Base-by-base conservation (phyloP, 2,329 filamentous ascomycete genomes). In the Fusarium tupiense region DNA sequence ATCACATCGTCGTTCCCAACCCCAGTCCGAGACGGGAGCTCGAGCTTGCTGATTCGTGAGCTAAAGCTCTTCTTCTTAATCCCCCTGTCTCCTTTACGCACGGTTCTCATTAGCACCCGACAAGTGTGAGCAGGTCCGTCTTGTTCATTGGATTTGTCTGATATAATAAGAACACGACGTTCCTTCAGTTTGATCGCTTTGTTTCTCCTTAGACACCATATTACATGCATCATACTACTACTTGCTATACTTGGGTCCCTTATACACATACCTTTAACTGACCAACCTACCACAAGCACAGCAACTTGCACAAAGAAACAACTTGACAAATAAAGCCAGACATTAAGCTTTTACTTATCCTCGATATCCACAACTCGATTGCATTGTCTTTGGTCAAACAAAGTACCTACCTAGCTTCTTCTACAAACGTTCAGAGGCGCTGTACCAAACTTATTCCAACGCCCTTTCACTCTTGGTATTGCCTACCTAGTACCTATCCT, bases 1-100 rank as follows among this genome's bases (percentile, higher is more conserved):
- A 78, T 64, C 64, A 69, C 59, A 54, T 75, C 74, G 62, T 78
- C 73, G 77, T 74, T 67, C 69, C 69, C 65, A 72, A 52, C 63
- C 74, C 71, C 69, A 67, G 67, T 71, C 71, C 70, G 61, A 64
- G 54, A 73, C 62, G 61, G 64, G 65, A 72, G 69, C 59, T 61
- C 58, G 59, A 72, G 71, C 56, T 66, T 67, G 64, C 63, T 73
- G 68, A 64, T 75, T 72, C 62, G 70, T 72, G 70, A 71, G 61
- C 64, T 61, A 62, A 58, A 61, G 63, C 67, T 59, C 61, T 63
- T 66, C 44, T 68, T 62, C 61, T 64, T 63, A 49, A 46, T 49
- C 33, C 64, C 72, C 60, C 67, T 74, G 73, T 38, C 65, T 47
- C 47, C 53, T 41, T 61, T 61, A 50, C 67, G 63, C 73, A 66